Conservation (phyloP, 2,329 filamentous ascomycete genomes). For the Teratosphaeria destructans region DNA sequence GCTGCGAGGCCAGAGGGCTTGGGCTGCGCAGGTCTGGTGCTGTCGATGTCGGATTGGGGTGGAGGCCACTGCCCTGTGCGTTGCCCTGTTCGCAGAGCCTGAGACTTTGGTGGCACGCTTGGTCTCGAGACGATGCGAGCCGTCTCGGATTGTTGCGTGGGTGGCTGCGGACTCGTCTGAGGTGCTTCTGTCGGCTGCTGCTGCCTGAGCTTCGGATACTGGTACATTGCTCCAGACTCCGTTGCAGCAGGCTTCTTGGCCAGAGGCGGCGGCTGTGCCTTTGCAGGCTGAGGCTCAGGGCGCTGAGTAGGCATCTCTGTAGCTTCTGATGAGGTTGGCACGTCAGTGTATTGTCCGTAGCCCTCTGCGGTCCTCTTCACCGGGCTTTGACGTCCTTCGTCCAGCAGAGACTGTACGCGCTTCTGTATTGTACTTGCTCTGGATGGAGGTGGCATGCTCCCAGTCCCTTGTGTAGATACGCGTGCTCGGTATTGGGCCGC, state of each 20-base stretch:
- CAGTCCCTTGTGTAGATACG: slow-evolving; percentile 49
- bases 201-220: slow-evolving; percentile 14
- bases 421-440: slow-evolving; percentile 81
- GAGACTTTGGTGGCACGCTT: slow-evolving; percentile 50
- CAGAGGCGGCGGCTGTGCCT: slow-evolving; percentile 12
- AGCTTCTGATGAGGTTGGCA: background rate
- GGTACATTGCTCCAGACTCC: slow-evolving; percentile 8
- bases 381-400: slow-evolving; percentile 56
- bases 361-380: slow-evolving; percentile 67
- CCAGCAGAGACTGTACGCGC: slow-evolving; percentile 74
- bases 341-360: slow-evolving; percentile 75
- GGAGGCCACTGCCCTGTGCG: slow-evolving; percentile 10
- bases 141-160: slow-evolving; percentile 14
- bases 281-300: slow-evolving; percentile 1
- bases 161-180: slow-evolving; percentile 8
- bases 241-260: slow-evolving; percentile 12
- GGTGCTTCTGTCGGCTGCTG: slow-evolving; percentile 2
- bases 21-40: background rate
- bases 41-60: background rate
- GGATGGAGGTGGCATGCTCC: slow-evolving; percentile 32
- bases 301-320: slow-evolving; percentile 5
- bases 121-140: slow-evolving; percentile 32
- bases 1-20: slow-evolving; percentile 22
- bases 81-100: slow-evolving; percentile 42
- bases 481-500: slow-evolving; percentile 78